Base-by-base conservation (phyloP, 202 grass and related monocot genomes). In the Thinopyrum obtusiflorum region DNA sequence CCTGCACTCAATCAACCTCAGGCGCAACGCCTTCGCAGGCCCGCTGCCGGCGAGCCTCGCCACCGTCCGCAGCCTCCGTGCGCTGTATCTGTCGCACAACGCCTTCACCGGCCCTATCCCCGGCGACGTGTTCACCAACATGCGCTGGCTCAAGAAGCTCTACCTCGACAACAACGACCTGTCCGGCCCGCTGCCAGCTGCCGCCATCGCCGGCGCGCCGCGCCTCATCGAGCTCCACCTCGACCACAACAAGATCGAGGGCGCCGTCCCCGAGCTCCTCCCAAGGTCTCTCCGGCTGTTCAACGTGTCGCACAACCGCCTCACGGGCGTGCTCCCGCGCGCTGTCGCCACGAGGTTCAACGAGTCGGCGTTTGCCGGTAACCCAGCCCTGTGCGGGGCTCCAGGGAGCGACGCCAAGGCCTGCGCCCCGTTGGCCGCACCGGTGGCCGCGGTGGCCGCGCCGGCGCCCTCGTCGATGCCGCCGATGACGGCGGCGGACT, bases 61-160 rank as follows among this genome's bases (percentile, higher is more conserved):
- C 73, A 6, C 28, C 11, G 18, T 83, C 13, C 67, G 82, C n/a
- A 28, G 79, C 47, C 77, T 92, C 31, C 91, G 85, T 23, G 87
- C 90, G 11, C 61, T 95, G 0, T 95, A 92, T 68, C 73, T 92
- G 9, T 95, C 93, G 3, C 35, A 66, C 61, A 95, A 95, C 67
- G 5, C 5, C 2, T 89, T 90, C 90, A 63, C 90, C 6, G 93
- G 93, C 0, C 39, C 67, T 0, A 9, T 95, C 51, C 88, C 90
- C 5, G 55, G 36, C 59, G 80, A 44, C 12, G 14, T 92, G 17
- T 90, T 95, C 51, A 0, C 7, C 73, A 32, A 61, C 77, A 68
- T 92, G 84, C 55, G 55, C 4, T 86, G 79, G 80, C 93, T 95
- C 78, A 95, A 89, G 88, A 95, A 92, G 88, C 88, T 95, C 83